These are phyloP conservation scores for Pleurotus citrinopileatus DNA, from an alignment of 768 basidiomycete genomes.

Conservation along the genomic window DNA sequence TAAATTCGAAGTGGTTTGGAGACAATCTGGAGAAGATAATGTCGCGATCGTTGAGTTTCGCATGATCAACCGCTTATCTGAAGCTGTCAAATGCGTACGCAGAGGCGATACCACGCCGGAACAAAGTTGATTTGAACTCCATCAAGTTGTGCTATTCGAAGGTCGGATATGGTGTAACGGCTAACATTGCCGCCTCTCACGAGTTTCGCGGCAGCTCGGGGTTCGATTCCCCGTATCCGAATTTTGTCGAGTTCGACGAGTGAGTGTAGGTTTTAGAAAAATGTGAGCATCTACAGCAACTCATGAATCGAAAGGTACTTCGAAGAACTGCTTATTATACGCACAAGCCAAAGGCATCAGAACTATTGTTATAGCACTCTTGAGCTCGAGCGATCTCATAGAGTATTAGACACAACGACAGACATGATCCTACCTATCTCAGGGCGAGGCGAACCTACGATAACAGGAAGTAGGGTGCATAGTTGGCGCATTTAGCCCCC, in stretches of 20 bases:
- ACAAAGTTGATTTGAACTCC: too few species aligned
- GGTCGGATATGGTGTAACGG: slow-evolving; percentile 55
- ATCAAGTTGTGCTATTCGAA: too few species aligned
- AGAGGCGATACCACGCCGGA: too few species aligned
- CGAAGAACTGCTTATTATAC: too few species aligned
- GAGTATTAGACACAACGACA: not conserved
- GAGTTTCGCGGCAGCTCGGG: slow-evolving; percentile 47
- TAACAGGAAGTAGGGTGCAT: not conserved
- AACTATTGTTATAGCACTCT: not conserved
- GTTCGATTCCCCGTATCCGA: slow-evolving; percentile 58
- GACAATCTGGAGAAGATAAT: too few species aligned
- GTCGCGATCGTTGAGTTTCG: too few species aligned
- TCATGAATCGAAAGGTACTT: too few species aligned
- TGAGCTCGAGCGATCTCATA: not conserved
- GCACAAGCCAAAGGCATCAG: not conserved
- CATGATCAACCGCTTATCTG: too few species aligned
- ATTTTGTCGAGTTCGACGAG: slow-evolving; percentile 11
- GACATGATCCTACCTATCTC: not conserved
- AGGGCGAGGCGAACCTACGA: not conserved
- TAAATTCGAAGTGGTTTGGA: too few species aligned
- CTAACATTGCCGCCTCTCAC: slow-evolving; percentile 59
- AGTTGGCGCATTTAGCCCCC: slow-evolving; percentile 1
- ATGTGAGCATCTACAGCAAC: too few species aligned
- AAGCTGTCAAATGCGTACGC: too few species aligned
- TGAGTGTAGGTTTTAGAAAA: too few species aligned